phyloP scores from a whole-genome alignment of 2,329 filamentous ascomycete genomes.

The Fusarium domesticum region DNA sequence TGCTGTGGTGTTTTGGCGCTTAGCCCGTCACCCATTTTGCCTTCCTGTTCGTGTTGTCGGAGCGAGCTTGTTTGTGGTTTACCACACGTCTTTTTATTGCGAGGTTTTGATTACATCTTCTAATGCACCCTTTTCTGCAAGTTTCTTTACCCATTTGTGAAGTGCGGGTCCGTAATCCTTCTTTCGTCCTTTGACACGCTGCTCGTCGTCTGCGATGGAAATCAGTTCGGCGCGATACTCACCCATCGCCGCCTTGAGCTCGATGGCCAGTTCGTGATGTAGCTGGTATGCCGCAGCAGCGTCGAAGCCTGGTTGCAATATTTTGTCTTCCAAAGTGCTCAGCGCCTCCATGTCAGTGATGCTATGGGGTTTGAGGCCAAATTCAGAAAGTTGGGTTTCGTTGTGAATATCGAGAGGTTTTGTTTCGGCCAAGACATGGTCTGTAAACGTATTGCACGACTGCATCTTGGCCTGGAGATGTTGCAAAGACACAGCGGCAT shows the following conservation, averaged over 20 bases:
- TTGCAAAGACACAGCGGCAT: conserved; percentile 40
- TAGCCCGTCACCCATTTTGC: background rate
- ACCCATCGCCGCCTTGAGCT: conserved; percentile 42
- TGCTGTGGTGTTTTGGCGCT: background rate
- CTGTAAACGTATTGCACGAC: conserved; percentile 16
- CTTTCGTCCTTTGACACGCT: conserved; percentile 52
- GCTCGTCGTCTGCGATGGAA: conserved; percentile 46
- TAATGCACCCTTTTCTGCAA: conserved; percentile 65
- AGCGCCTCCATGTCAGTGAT: conserved; percentile 24
- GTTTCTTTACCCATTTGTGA: conserved; percentile 64
- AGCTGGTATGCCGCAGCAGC: conserved; percentile 33
- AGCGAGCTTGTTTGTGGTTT: background rate
- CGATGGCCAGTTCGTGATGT: conserved; percentile 38
- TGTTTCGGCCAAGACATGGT: conserved; percentile 22
- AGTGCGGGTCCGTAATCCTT: conserved; percentile 69
- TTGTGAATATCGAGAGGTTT: conserved; percentile 24
- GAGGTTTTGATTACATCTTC: conserved; percentile 37
- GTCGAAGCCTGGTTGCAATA: conserved; percentile 9
- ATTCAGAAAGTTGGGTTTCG: conserved; percentile 29
- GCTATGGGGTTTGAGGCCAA: conserved; percentile 28
- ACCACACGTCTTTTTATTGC: conserved; percentile 2
- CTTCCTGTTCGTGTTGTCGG: too few species aligned
- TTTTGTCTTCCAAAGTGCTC: conserved; percentile 9
- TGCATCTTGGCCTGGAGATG: conserved; percentile 36
- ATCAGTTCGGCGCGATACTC: conserved; percentile 50